Percentiles rank a stretch among this genome's conserved stretches.
phyloP scores from a whole-genome alignment of 768 basidiomycete genomes.

The Chiua virens region DNA sequence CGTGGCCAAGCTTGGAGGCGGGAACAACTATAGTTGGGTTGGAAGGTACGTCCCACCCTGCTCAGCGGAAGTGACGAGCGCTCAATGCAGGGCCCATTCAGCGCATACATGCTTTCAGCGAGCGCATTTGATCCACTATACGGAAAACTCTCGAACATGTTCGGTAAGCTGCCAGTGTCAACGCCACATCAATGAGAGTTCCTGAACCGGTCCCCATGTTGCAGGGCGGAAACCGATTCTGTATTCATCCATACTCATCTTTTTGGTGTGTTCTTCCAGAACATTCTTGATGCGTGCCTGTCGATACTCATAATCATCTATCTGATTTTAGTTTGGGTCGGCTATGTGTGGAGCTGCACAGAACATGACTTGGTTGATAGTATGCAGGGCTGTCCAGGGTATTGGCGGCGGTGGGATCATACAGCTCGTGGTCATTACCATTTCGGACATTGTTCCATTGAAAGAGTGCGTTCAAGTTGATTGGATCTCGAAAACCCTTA shows the following conservation, averaged over 20 bases:
- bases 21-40: constrained; percentile 69
- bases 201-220: neutral
- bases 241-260: constrained; percentile 61
- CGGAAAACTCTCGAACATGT: constrained; percentile 71
- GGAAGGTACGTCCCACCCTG: constrained; percentile 47
- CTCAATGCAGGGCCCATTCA: constrained; percentile 21
- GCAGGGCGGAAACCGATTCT: constrained; percentile 70
- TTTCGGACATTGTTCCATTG: constrained; percentile 80
- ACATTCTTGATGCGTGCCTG: no score
- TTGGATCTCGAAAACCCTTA: neutral
- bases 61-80: neutral
- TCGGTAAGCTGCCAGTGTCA: constrained; percentile 33
- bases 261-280: constrained; percentile 49
- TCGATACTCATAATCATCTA: neutral
- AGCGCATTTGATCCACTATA: constrained; percentile 70
- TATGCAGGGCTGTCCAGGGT: constrained; percentile 77
- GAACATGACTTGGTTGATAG: constrained; percentile 71
- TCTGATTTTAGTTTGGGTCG: constrained; percentile 57
- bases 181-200: neutral
- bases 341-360: constrained; percentile 81
- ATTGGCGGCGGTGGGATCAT: constrained; percentile 80
- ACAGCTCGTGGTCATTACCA: constrained; percentile 72
- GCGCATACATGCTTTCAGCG: constrained; percentile 73
- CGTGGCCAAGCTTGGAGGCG: constrained; percentile 61
- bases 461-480: constrained; percentile 62